A percentile compares a stretch with the other conserved stretches of the same genome.
These are phyloP conservation scores for Vachellia collinsii DNA, from an alignment of 306 rosid genomes.

Conservation along the genomic window DNA sequence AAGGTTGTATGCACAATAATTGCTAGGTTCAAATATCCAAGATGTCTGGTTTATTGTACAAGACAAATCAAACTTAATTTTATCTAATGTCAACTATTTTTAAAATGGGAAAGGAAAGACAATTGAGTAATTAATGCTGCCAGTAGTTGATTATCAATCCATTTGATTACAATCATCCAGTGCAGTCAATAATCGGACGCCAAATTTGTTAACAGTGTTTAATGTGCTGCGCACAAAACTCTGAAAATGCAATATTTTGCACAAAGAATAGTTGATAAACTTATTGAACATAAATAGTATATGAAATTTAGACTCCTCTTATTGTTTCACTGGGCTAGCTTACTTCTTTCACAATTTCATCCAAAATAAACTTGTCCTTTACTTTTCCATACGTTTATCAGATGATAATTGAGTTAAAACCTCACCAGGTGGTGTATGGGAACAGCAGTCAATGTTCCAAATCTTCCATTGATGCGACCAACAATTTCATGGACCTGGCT, in stretches of 20 bases:
- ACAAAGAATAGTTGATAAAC: background rate
- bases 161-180: constrained; percentile 8
- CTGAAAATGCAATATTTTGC: background rate
- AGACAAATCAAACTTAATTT: background rate
- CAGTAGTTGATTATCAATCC: background rate
- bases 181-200: background rate
- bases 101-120: background rate
- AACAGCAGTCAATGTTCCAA: constrained; percentile 77
- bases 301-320: background rate
- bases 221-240: background rate
- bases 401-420: constrained; percentile 21
- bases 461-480: constrained; percentile 92
- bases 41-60: no score
- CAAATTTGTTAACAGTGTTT: background rate
- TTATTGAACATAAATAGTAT: background rate
- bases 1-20: no score
- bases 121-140: background rate
- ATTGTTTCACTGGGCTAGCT: background rate
- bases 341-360: background rate
- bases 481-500: constrained; percentile 98
- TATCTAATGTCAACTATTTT: background rate
- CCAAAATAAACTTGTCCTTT: background rate
- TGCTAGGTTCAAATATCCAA: no score
- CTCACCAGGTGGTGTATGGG: constrained; percentile 94
- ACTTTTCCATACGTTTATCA: constrained; percentile 5